phyloP scores from a whole-genome alignment of 2,329 filamentous ascomycete genomes.

The Ramichloridium luteum region DNA sequence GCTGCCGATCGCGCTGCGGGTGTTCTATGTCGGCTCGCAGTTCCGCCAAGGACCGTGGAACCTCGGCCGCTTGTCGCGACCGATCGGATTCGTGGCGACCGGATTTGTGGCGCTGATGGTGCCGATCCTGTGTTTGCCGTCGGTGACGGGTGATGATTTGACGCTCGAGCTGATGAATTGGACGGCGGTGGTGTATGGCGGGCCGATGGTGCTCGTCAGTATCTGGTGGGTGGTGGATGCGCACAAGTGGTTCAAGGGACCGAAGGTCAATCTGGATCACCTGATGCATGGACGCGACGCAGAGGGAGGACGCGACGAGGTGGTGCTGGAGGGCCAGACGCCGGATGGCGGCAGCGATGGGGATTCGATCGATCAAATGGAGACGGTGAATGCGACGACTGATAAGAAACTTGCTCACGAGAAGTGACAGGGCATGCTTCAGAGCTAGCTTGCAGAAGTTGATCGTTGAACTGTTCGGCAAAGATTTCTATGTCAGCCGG shows the following conservation, averaged over 20 bases:
- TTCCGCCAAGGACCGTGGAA: slow-evolving; percentile 60
- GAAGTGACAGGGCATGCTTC: too few relatives aligned
- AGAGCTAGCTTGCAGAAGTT: too few relatives aligned
- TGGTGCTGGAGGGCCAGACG: slow-evolving; percentile 1
- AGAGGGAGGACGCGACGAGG: too few relatives aligned
- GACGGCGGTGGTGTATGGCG: slow-evolving; percentile 55
- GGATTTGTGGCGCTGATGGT: slow-evolving; percentile 54
- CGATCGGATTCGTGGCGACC: slow-evolving; percentile 45
- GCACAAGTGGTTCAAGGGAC: slow-evolving; percentile 57
- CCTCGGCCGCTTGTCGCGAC: slow-evolving; percentile 46
- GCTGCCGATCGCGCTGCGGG: slow-evolving; percentile 46
- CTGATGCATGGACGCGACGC: slow-evolving; percentile 14
- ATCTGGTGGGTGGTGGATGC: slow-evolving; percentile 55
- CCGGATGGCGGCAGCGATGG: not conserved
- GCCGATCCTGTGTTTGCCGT: slow-evolving; percentile 55
- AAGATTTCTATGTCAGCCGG: too few relatives aligned
- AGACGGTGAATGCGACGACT: too few relatives aligned
- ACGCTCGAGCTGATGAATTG: slow-evolving; percentile 51
- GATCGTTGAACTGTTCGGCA: too few relatives aligned
- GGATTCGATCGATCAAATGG: too few relatives aligned
- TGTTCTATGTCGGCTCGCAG: slow-evolving; percentile 47
- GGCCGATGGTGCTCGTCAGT: slow-evolving; percentile 43
- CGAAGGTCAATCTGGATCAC: slow-evolving; percentile 57
- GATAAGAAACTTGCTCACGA: too few relatives aligned
- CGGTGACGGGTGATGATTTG: slow-evolving; percentile 43